Conservation (phyloP, 768 basidiomycete species). For the Suillus brevipes region DNA sequence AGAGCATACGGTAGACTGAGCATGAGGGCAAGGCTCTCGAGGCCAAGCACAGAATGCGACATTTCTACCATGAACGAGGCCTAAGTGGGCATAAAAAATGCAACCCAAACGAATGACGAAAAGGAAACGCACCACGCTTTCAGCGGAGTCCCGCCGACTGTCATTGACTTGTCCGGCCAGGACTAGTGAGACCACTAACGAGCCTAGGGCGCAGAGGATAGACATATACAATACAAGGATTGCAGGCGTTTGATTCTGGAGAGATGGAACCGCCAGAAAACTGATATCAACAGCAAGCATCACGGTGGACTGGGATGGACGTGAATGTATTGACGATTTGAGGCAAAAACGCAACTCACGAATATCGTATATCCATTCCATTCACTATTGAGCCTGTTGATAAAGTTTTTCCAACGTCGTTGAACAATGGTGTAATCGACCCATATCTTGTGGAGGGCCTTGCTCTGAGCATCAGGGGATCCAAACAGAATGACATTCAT, state of each 20-base stretch:
- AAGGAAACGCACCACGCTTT: conserved; percentile 34
- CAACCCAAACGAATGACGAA: neutral
- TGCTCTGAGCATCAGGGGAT: conserved; percentile 2
- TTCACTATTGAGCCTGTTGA: conserved; percentile 5
- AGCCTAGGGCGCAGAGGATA: conserved; percentile 34
- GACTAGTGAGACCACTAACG: conserved; percentile 35
- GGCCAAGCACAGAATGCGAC: conserved; percentile 5
- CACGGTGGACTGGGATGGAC: conserved; percentile 11
- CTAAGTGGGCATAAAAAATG: neutral
- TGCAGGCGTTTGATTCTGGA: neutral
- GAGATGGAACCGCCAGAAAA: conserved; percentile 7
- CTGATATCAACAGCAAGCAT: conserved; percentile 14
- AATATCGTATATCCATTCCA: conserved; percentile 13
- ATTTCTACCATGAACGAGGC: conserved; percentile 8
- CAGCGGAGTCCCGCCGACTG: conserved; percentile 20
- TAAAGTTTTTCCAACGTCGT: conserved; percentile 9
- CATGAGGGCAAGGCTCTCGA: conserved; percentile 31
- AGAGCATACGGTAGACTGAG: conserved; percentile 35
- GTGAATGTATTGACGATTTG: neutral
- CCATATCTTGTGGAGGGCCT: conserved; percentile 10
- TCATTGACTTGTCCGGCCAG: conserved; percentile 38
- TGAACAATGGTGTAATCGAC: conserved; percentile 10
- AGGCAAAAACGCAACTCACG: neutral
- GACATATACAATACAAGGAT: conserved; percentile 40
- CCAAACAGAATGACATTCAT: conserved; percentile 7